Evolutionary conservation across 176 grass and related monocot genomes (phyloP).

Genomic region (Musa troglodytarum): DNA sequence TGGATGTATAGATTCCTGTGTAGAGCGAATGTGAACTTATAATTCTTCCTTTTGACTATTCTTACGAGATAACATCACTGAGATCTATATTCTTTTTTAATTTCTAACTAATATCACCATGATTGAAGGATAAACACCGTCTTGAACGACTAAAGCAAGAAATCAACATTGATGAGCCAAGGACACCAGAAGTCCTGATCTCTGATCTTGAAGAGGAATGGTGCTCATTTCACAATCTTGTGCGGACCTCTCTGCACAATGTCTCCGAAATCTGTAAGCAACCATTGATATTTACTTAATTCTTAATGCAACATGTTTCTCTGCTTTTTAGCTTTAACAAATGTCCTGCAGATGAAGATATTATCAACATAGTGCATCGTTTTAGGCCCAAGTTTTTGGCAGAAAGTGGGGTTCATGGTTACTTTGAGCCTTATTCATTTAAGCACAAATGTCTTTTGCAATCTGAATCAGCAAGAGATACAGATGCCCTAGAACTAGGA

Average conservation of each 20-base stretch:
- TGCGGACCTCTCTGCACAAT: slow-evolving; percentile 49
- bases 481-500: slow-evolving; percentile 30
- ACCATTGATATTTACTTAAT: slow-evolving; percentile 2
- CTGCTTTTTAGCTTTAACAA: slow-evolving; percentile 11
- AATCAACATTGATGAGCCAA: slow-evolving; percentile 24
- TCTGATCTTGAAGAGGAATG: slow-evolving; percentile 73
- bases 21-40: background rate
- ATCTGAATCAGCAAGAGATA: slow-evolving; percentile 19
- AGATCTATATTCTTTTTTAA: slow-evolving; percentile 6
- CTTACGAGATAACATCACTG: background rate
- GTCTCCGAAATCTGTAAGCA: slow-evolving; percentile 91
- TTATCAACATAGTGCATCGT: slow-evolving; percentile 47
- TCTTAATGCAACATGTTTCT: slow-evolving; percentile 20
- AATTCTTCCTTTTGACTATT: background rate
- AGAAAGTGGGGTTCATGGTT: slow-evolving; percentile 45
- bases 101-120: background rate
- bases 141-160: slow-evolving; percentile 55
- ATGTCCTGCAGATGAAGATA: slow-evolving; percentile 59
- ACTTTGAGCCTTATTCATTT: slow-evolving; percentile 58
- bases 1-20: background rate
- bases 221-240: slow-evolving; percentile 72
- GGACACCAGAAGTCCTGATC: slow-evolving; percentile 24
- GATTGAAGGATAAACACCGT: slow-evolving; percentile 54
- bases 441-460: slow-evolving; percentile 39
- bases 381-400: slow-evolving; percentile 59